These are phyloP conservation scores for Populus tomentosa DNA, from an alignment of 441 rosid species.

Conservation along the genomic window DNA sequence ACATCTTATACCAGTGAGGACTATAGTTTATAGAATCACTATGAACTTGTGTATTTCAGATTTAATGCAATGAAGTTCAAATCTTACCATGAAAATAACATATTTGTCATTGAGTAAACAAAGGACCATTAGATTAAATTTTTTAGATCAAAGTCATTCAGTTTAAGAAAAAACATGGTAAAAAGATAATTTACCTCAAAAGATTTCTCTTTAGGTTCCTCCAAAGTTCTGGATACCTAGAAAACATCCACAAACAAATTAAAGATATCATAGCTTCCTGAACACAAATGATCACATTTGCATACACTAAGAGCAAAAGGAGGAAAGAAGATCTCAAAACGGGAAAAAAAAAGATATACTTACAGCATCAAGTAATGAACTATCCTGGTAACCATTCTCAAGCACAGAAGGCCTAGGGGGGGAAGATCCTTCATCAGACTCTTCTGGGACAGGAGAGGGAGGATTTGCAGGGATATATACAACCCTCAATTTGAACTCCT, in stretches of 20 bases:
- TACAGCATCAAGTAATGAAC: constrained; percentile 36
- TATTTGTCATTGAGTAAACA: background rate
- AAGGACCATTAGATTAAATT: background rate
- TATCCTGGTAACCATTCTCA: constrained; percentile 47
- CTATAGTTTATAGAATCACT: too few species aligned
- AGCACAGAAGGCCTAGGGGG: constrained; percentile 64
- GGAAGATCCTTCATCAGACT: constrained; percentile 79
- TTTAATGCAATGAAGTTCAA: background rate
- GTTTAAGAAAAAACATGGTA: background rate
- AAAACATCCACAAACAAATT: constrained; percentile 3
- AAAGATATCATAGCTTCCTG: background rate
- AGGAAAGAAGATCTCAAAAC: background rate
- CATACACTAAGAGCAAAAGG: background rate
- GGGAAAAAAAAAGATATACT: constrained; percentile 11
- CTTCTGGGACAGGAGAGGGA: constrained; percentile 89
- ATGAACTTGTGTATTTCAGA: background rate
- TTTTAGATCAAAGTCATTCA: background rate
- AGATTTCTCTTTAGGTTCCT: constrained; percentile 50
- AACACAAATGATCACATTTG: background rate
- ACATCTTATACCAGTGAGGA: background rate
- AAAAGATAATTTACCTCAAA: constrained; percentile 41
- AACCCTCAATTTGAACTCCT: constrained; percentile 78
- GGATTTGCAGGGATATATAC: constrained; percentile 74
- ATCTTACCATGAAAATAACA: background rate
- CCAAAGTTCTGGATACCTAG: constrained; percentile 57